Base-by-base conservation (phyloP, 768 basidiomycete species). In the Tylopilus balloui region DNA sequence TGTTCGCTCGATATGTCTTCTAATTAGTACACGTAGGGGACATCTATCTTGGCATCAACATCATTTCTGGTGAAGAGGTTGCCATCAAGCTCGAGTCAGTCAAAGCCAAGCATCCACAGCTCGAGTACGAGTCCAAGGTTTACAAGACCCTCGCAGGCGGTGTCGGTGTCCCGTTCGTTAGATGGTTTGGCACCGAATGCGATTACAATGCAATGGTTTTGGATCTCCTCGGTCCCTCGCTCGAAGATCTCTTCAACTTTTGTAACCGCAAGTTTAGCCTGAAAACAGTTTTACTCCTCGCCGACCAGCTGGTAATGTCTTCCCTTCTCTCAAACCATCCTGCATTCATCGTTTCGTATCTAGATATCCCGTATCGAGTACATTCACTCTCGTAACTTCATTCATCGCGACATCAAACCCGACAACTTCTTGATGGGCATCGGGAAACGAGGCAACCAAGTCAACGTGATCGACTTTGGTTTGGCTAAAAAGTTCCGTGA, bases 341-440 rank as follows among this genome's bases (percentile, higher is more conserved):
- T 79, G 42, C 73, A 75, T 50, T 50, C 40, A 60, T 70, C 12
- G 0, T 34, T 21, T 3, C 14, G 41, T 13, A 62, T 62, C 67
- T 57, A 96, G 92, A 92, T 99, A 63, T 97, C 95, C 44, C 92
- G 96, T 57, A 92, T 98, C 65, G 96, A 99, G 67, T 99, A 99
- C 75, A 92, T 97, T 63, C 96, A 99, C 74, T 98, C 94, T 9
- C 91, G 95, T 69, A 98, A 98, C 77, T 98, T 99, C 69, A 89
- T 89, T 64, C 93, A 90, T 60, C 86, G 88, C 55, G 96, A 99
- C 67, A 96, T 99, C 81, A 99, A 99, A 70, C 96, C 96, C 31
- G 95, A 98, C 78, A 98, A 99, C 75, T 99, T 99, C 77, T 73
- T 99, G 66, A 99, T 99, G 95, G 95, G 95, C 38, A 97, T 98